Conservation (phyloP, 768 basidiomycete genomes). For the Lactarius sp. region DNA sequence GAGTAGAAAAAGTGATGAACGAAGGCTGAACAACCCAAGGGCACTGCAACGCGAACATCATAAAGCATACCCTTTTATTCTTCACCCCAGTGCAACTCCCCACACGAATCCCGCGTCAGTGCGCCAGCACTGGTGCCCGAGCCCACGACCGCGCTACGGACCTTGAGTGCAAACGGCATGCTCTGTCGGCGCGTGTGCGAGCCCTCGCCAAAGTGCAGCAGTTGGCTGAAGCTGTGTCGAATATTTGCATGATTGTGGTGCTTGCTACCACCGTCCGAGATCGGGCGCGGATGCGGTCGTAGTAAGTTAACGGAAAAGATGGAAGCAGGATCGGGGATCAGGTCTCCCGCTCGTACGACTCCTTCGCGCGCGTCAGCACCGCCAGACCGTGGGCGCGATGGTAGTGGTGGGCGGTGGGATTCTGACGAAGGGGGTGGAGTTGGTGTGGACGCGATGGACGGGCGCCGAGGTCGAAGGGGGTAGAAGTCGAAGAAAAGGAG, state of each 20-base stretch:
- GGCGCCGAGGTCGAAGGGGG: not conserved
- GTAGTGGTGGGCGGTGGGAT: not conserved
- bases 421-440: not conserved
- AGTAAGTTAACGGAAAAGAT: constrained; percentile 3
- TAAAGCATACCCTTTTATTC: not conserved
- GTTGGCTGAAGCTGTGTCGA: constrained; percentile 15
- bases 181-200: constrained; percentile 10
- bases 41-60: not conserved
- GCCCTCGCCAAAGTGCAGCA: constrained; percentile 6
- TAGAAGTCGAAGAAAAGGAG: not conserved
- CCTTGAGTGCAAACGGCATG: not conserved
- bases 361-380: not conserved
- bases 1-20: not conserved
- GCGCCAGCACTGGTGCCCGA: not conserved
- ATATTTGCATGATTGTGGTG: too few relatives aligned
- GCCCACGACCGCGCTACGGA: too few relatives aligned
- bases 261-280: not conserved
- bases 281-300: not conserved
- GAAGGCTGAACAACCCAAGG: not conserved
- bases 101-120: not conserved
- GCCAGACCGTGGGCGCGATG: too few relatives aligned
- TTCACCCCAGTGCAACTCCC: not conserved
- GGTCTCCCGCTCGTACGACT: not conserved
- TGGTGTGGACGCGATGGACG: not conserved
- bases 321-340: constrained; percentile 10